Evolutionary conservation across 352 stramenopile species (phyloP).

Genomic region (Phytophthora nicotianae): DNA sequence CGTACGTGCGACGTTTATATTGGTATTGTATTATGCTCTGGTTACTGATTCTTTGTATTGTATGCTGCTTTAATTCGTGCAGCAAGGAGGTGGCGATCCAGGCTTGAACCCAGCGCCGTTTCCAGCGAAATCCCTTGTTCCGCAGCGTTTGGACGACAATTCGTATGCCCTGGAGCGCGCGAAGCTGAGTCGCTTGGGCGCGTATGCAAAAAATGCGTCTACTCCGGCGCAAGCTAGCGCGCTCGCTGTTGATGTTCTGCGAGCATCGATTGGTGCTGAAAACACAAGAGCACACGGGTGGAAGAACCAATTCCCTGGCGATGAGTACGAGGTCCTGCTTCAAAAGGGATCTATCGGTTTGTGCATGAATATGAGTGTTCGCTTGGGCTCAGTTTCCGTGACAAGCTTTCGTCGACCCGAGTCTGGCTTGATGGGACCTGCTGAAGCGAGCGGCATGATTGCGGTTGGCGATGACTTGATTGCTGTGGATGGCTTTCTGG

Average conservation of each 20-base stretch:
- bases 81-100: slow-evolving; percentile 43
- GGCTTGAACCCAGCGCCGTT: slow-evolving; percentile 64
- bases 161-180: slow-evolving; percentile 57
- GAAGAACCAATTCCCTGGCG: slow-evolving; percentile 61
- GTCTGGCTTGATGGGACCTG: slow-evolving; percentile 73
- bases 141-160: slow-evolving; percentile 68
- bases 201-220: slow-evolving; percentile 67
- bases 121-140: slow-evolving; percentile 56
- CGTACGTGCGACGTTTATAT: slow-evolving; percentile 24
- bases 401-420: slow-evolving; percentile 85
- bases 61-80: slow-evolving; percentile 1
- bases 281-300: slow-evolving; percentile 63
- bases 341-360: slow-evolving; percentile 88
- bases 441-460: slow-evolving; percentile 84
- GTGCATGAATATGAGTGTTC: slow-evolving; percentile 92
- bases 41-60: slow-evolving; percentile 10
- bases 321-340: slow-evolving; percentile 88
- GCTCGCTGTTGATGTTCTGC: slow-evolving; percentile 73
- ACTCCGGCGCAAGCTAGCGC: slow-evolving; percentile 66
- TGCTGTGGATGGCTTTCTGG: slow-evolving; percentile 78
- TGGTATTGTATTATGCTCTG: neutral
- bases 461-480: slow-evolving; percentile 79
- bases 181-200: slow-evolving; percentile 49
- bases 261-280: slow-evolving; percentile 48
- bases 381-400: slow-evolving; percentile 76